phyloP scores from a whole-genome alignment of 139 green algal species.

The Dunaliella primolecta region DNA sequence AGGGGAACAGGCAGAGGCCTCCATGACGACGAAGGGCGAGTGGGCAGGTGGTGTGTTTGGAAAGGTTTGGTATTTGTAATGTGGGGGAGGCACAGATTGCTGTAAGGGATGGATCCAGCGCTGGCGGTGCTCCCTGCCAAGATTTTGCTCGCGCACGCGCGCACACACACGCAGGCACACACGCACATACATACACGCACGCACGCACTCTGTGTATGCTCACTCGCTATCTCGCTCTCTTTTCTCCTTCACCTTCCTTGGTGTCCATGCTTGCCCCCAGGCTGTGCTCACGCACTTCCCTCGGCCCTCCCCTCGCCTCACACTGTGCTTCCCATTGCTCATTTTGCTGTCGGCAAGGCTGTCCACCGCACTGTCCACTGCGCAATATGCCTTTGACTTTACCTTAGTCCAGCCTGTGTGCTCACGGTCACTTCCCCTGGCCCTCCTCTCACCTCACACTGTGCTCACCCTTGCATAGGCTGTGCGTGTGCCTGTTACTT shows the following conservation, averaged over 20 bases:
- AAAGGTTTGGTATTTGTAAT: too few relatives aligned
- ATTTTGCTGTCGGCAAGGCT: not conserved
- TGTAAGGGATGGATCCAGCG: too few relatives aligned
- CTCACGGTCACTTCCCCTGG: not conserved
- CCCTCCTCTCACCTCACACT: not conserved
- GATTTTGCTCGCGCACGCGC: too few relatives aligned
- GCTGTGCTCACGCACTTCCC: not conserved
- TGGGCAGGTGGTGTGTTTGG: too few relatives aligned
- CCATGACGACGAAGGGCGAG: too few relatives aligned
- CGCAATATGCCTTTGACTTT: not conserved
- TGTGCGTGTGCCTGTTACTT: too few relatives aligned
- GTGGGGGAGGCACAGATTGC: too few relatives aligned
- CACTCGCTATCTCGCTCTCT: not conserved
- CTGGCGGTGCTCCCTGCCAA: too few relatives aligned
- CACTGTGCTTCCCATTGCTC: not conserved
- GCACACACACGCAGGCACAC: too few relatives aligned
- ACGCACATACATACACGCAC: too few relatives aligned
- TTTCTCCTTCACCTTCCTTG: not conserved
- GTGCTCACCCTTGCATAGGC: not conserved
- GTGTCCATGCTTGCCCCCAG: not conserved
- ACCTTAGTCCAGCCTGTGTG: not conserved
- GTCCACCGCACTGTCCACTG: not conserved
- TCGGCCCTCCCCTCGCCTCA: not conserved
- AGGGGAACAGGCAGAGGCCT: too few relatives aligned
- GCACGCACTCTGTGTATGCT: not conserved